These are phyloP conservation scores for Erucastrum elatum DNA, from an alignment of 345 rosid species.

Conservation along the genomic window DNA sequence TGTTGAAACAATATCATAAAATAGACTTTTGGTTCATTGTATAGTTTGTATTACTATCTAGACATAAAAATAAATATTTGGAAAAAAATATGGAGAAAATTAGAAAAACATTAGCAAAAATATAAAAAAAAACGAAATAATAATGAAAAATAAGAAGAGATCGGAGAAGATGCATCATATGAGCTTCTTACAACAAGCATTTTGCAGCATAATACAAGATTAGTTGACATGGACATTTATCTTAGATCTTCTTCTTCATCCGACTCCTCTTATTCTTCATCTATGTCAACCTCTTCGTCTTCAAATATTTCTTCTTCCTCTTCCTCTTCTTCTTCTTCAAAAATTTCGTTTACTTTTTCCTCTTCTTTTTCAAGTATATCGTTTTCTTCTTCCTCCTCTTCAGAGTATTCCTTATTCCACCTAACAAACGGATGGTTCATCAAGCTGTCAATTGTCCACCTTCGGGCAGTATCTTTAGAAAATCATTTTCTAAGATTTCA, in stretches of 20 bases:
- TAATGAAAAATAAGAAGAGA: no score
- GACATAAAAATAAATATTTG: no score
- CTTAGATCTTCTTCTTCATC: conserved; percentile 10
- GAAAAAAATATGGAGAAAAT: no score
- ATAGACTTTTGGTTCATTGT: no score
- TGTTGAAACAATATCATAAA: no score
- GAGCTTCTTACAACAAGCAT: not conserved
- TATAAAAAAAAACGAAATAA: no score
- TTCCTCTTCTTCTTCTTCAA: not conserved
- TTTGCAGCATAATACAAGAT: not conserved
- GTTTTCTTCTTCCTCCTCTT: not conserved
- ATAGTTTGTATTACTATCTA: no score
- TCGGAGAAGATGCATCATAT: no score
- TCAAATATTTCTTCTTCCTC: not conserved
- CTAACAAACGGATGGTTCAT: not conserved
- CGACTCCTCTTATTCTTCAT: conserved; percentile 14
- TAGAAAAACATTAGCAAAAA: no score
- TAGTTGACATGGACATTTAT: not conserved
- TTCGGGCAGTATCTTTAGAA: conserved; percentile 14
- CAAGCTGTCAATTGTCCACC: conserved; percentile 22
- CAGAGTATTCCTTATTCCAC: not conserved
- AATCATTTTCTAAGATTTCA: no score
- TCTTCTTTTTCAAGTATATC: not conserved
- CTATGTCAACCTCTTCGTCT: not conserved
- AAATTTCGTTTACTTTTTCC: not conserved